Percentiles rank a stretch among this genome's conserved stretches.
Evolutionary conservation across 805 yeast genomes (phyloP).

Genomic region (Ogataea minuta): DNA sequence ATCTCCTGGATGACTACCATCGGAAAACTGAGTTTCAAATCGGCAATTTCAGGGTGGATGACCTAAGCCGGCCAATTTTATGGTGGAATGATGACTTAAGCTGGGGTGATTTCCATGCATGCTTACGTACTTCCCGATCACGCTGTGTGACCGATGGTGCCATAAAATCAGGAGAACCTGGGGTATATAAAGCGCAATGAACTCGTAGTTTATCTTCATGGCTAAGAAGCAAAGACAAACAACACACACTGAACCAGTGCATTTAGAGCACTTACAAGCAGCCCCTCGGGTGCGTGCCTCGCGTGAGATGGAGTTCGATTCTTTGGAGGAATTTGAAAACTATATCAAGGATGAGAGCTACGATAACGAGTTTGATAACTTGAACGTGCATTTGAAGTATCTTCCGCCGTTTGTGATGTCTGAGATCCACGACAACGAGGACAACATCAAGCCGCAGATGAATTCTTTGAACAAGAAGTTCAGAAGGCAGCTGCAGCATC

Average conservation of each 20-base stretch:
- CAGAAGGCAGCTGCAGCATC: conserved; percentile 72
- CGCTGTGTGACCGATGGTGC: conserved; percentile 4
- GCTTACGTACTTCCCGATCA: neutral
- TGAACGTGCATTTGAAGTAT: conserved; percentile 65
- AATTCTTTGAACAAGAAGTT: conserved; percentile 71
- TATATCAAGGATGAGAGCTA: conserved; percentile 70
- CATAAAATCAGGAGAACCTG: conserved; percentile 1
- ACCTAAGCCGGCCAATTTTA: neutral
- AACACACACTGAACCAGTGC: conserved; percentile 29
- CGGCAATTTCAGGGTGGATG: conserved; percentile 1
- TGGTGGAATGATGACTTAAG: neutral
- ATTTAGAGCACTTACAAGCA: conserved; percentile 29
- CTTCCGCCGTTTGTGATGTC: conserved; percentile 72
- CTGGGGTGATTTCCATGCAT: neutral
- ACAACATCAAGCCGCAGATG: conserved; percentile 68
- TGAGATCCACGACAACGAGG: conserved; percentile 66
- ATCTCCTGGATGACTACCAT: conserved; percentile 45
- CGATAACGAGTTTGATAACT: conserved; percentile 70
- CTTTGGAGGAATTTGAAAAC: conserved; percentile 57
- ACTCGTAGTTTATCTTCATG: conserved; percentile 12
- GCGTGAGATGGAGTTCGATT: conserved; percentile 50
- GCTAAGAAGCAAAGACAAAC: conserved; percentile 27
- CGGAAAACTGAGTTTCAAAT: neutral
- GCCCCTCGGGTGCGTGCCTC: conserved; percentile 32
- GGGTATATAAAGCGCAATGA: conserved; percentile 8